phyloP scores from a whole-genome alignment of 169 alveolate species.

The Plasmodium cynomolgi region DNA sequence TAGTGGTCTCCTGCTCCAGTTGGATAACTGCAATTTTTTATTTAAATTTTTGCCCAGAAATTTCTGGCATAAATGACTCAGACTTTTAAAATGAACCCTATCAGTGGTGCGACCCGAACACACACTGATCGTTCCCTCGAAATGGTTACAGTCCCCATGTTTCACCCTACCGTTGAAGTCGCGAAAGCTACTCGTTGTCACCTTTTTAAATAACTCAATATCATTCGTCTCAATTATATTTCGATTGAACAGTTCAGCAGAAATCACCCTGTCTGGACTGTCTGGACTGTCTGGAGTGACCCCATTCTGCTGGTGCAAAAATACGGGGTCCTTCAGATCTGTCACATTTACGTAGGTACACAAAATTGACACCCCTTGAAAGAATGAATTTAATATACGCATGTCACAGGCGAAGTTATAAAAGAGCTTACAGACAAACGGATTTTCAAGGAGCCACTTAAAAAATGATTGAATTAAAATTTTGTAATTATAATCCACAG shows the following conservation, averaged over 20 bases:
- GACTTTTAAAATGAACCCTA: conserved; percentile 70
- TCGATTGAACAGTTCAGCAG: conserved; percentile 30
- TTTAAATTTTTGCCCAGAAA: conserved; percentile 82
- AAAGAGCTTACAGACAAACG: conserved; percentile 61
- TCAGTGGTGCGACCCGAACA: neutral
- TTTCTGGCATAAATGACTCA: conserved; percentile 81
- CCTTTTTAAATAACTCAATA: conserved; percentile 35
- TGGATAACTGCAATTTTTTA: conserved; percentile 88
- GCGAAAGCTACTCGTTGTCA: conserved; percentile 9
- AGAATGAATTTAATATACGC: conserved; percentile 15
- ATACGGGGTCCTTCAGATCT: conserved; percentile 39
- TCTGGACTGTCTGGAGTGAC: neutral
- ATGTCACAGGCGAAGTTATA: conserved; percentile 64
- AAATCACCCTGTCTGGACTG: neutral
- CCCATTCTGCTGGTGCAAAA: neutral
- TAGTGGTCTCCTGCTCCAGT: conserved; percentile 92
- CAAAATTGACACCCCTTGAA: conserved; percentile 29
- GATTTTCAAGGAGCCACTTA: conserved; percentile 75
- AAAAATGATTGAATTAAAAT: conserved; percentile 34
- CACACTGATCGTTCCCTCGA: neutral
- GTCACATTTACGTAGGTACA: conserved; percentile 22
- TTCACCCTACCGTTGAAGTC: conserved; percentile 22
- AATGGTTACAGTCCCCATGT: neutral
- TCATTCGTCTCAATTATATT: conserved; percentile 43
- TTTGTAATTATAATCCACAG: conserved; percentile 35